A percentile compares a stretch with the other conserved stretches of the same genome.
phyloP scores from a whole-genome alignment of 2,329 filamentous ascomycete species.

The Nemania sp. region DNA sequence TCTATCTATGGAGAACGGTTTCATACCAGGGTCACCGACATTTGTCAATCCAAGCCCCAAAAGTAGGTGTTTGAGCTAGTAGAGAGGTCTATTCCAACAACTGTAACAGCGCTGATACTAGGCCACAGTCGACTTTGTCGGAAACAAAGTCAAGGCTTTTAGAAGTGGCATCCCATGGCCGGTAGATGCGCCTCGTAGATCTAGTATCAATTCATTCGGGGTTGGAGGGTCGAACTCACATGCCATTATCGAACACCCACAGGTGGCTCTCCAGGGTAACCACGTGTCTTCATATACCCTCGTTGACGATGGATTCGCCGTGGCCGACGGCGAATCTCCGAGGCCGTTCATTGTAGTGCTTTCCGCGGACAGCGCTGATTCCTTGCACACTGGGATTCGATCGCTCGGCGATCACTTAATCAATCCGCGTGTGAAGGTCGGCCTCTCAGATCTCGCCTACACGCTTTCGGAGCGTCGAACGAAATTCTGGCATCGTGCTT shows the following conservation, averaged over 20 bases:
- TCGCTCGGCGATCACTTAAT: constrained; percentile 43
- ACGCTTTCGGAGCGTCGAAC: constrained; percentile 47
- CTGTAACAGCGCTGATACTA: neutral
- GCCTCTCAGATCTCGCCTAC: constrained; percentile 46
- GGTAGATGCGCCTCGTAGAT: constrained; percentile 32
- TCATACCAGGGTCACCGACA: constrained; percentile 46
- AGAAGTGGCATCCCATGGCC: constrained; percentile 45
- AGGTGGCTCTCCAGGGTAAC: neutral
- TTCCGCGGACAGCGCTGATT: constrained; percentile 44
- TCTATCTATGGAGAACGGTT: constrained; percentile 48
- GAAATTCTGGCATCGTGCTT: constrained; percentile 43
- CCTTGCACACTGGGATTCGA: constrained; percentile 42
- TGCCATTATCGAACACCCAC: constrained; percentile 41
- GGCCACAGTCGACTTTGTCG: constrained; percentile 37
- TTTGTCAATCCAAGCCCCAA: constrained; percentile 42
- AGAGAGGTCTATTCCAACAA: neutral
- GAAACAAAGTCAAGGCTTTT: constrained; percentile 34
- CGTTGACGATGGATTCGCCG: neutral
- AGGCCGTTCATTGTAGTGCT: constrained; percentile 36
- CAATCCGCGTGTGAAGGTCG: constrained; percentile 44
- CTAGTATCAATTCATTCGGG: constrained; percentile 53
- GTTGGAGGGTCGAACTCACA: constrained; percentile 54
- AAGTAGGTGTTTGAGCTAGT: constrained; percentile 27
- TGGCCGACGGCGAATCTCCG: neutral
- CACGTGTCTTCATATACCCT: constrained; percentile 25